Evolutionary conservation across 139 green algal genomes (phyloP), one percentile per base, ranked within the genome.

Genomic region (Pedinophyceae sp.): DNA sequence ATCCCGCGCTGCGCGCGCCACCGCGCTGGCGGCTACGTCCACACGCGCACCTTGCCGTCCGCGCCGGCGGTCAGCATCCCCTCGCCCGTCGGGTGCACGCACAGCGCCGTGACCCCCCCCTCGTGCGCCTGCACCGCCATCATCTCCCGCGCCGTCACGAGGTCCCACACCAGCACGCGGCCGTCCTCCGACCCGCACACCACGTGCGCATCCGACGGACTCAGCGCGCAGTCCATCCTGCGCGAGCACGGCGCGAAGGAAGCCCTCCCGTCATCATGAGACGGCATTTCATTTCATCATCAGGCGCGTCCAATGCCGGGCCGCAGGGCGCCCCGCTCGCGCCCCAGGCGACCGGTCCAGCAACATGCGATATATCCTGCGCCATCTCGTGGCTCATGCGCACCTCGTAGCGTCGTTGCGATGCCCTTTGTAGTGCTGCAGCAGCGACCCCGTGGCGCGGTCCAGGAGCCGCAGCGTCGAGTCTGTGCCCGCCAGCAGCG

Each of bases 161-260:
- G 54, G 60, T 96, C 88, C 83, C 83, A 96, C 47, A 78, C 85
- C 3, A 73, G 62, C 10, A 95, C 76, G 1, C 69, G 65, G 4
- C 87, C 84, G 53, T 87, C 77, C 41, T 91, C 84, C 7, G 81
- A 92, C 45, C 74, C 77, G 25, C 68, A 67, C 2, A 88, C 55
- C 7, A 93, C 76, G 29, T 83, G 69, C 0, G 69, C 74, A 29
- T 94, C 87, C n/a, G 66, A 66, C 7, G 68, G 64, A 17, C 72
- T 83, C 27, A 93, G 69, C n/a, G 46, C 60, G 50, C 71, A 84
- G 54, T 93, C 86, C 69, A 93, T 72, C 60, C 85, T 80, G 20
- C 20, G 20, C 49, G 22, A 55, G 34, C 34, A 43, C 34, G n/a
- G 52, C 50, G 63, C 54, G 18, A 48, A 58, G 17, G 22, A 58